phyloP scores from a whole-genome alignment of 23 red algal species.

The Pyropia haitanensis region DNA sequence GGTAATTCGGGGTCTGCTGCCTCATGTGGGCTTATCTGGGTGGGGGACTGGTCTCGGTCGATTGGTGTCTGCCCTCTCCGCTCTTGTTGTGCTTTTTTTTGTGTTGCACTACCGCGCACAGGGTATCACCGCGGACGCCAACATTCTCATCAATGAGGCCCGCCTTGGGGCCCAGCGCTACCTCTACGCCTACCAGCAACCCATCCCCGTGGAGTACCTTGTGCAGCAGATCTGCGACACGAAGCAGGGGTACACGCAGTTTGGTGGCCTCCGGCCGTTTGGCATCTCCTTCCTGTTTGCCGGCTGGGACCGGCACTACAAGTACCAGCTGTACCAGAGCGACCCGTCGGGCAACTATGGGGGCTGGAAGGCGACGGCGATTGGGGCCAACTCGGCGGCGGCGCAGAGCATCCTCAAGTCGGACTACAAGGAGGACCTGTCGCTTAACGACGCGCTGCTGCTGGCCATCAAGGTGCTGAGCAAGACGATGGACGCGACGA shows the following conservation, averaged over 20 bases:
- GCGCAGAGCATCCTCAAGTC: constrained; percentile 88
- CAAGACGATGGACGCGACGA: constrained; percentile 80
- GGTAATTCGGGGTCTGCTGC: not conserved
- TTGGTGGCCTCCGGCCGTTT: constrained; percentile 91
- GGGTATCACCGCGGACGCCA: constrained; percentile 98
- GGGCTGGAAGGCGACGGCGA: constrained; percentile 91
- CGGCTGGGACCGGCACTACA: constrained; percentile 97
- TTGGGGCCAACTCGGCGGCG: constrained; percentile 80
- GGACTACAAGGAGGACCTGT: constrained; percentile 89
- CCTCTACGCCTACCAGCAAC: constrained; percentile 88
- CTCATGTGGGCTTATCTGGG: not conserved
- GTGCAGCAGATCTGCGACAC: constrained; percentile 88
- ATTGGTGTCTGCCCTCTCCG: not conserved
- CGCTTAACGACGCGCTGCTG: constrained; percentile 61
- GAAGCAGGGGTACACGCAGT: constrained; percentile 98
- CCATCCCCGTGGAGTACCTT: constrained; percentile 93
- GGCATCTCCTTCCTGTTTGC: constrained; percentile 94
- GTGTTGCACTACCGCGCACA: not conserved
- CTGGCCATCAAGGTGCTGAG: constrained; percentile 87
- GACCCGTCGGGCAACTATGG: constrained; percentile 99
- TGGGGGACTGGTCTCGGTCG: not conserved
- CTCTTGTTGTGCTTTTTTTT: constrained; percentile 2
- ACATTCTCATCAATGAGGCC: constrained; percentile 89
- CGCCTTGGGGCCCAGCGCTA: constrained; percentile 86
- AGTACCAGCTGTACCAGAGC: constrained; percentile 94